A percentile compares a stretch with the other conserved stretches of the same genome.
Conservation (phyloP, 495 filamentous ascomycete genomes). For the Penicillium lagena region DNA sequence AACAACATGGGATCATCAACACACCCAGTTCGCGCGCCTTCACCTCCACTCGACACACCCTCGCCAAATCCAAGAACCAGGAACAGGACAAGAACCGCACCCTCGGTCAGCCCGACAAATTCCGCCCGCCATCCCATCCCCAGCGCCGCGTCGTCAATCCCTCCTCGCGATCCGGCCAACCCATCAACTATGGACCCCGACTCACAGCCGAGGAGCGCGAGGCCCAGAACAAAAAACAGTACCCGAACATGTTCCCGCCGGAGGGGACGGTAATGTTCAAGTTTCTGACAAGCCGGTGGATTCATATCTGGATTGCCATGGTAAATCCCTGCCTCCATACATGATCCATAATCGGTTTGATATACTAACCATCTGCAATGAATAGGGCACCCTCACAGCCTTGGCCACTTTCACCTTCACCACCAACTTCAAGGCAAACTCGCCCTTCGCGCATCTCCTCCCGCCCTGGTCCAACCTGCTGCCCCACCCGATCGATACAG, state of each 20-base stretch:
- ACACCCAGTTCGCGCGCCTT: too few relatives aligned
- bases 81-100: slow-evolving; percentile 24
- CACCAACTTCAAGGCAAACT: slow-evolving; percentile 62
- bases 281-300: slow-evolving; percentile 63
- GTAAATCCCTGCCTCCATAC: slow-evolving; percentile 38
- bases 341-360: not conserved
- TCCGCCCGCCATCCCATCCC: slow-evolving; percentile 80
- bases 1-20: slow-evolving; percentile 29
- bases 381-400: slow-evolving; percentile 54
- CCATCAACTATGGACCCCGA: slow-evolving; percentile 59
- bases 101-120: slow-evolving; percentile 73
- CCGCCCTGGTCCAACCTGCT: slow-evolving; percentile 55
- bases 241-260: slow-evolving; percentile 77
- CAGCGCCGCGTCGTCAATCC: slow-evolving; percentile 46
- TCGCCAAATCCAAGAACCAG: too few relatives aligned
- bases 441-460: slow-evolving; percentile 66
- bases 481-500: slow-evolving; percentile 55
- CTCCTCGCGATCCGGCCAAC: slow-evolving; percentile 23
- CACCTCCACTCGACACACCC: too few relatives aligned
- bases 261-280: slow-evolving; percentile 67
- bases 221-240: slow-evolving; percentile 57
- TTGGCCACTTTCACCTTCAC: slow-evolving; percentile 63
- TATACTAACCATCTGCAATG: not conserved
- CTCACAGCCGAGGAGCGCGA: slow-evolving; percentile 51
- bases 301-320: slow-evolving; percentile 75